These are phyloP conservation scores for Entomortierella beljakovae DNA, from an alignment of 192 early-diverging fungal species.

Conservation along the genomic window DNA sequence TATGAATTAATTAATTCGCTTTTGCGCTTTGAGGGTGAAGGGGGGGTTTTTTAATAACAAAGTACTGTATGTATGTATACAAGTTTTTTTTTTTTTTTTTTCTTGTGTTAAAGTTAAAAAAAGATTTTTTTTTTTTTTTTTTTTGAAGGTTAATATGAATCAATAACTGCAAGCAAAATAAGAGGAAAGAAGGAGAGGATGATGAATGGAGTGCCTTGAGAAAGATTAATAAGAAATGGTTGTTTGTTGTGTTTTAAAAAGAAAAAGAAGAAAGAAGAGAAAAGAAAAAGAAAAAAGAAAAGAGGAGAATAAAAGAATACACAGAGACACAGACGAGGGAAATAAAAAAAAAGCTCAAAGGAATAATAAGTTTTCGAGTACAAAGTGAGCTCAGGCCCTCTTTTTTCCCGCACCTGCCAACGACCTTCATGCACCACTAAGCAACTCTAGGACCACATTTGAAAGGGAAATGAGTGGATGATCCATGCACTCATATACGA, in stretches of 20 bases:
- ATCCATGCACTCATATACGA: slow-evolving; percentile 12
- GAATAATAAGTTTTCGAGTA: background rate
- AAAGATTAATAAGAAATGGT: no score
- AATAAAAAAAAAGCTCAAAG: background rate
- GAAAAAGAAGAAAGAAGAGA: background rate
- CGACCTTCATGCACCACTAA: background rate
- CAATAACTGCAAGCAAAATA: background rate
- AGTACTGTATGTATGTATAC: no score
- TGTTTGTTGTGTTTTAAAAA: background rate
- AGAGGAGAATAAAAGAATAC: slow-evolving; percentile 8
- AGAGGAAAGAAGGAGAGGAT: background rate
- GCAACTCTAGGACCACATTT: slow-evolving; percentile 5
- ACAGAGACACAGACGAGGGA: no score
- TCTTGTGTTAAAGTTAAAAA: no score
- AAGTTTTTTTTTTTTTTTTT: no score
- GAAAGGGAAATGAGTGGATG: background rate
- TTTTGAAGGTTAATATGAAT: background rate
- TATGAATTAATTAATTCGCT: background rate
- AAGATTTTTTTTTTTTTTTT: background rate
- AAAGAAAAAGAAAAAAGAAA: background rate
- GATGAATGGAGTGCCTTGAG: background rate
- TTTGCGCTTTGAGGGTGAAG: no score
- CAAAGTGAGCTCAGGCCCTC: background rate
- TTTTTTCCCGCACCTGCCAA: background rate
- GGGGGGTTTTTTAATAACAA: no score